These are phyloP conservation scores for Oryza officinalis DNA, from an alignment of 176 grass and related monocot species.

Conservation along the genomic window DNA sequence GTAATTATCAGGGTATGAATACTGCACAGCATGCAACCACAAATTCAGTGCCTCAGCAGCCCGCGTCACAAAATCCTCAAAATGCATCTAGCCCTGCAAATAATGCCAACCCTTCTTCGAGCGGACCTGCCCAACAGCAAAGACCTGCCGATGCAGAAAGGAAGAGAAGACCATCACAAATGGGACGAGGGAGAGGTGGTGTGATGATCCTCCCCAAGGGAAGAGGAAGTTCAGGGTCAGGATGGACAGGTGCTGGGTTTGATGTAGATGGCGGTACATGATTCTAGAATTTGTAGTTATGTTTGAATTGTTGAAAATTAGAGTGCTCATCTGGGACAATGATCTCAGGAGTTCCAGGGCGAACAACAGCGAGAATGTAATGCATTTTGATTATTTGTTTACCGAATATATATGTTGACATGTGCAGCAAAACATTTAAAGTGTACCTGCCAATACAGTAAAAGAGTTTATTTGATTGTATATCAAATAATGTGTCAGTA, in stretches of 20 bases:
- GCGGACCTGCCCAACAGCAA: slow-evolving; percentile 5
- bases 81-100: slow-evolving; percentile 15
- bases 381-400: slow-evolving; percentile 28
- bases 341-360: not conserved
- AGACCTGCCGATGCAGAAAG: slow-evolving; percentile 46
- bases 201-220: slow-evolving; percentile 70
- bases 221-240: slow-evolving; percentile 59
- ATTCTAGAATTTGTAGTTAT: slow-evolving; percentile 22
- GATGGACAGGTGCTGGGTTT: slow-evolving; percentile 94
- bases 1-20: slow-evolving; percentile 40
- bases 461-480: not conserved
- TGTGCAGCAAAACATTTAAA: not conserved
- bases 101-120: slow-evolving; percentile 26
- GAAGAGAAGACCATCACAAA: slow-evolving; percentile 61
- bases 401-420: slow-evolving; percentile 23
- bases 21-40: slow-evolving; percentile 22
- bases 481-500: not conserved
- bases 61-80: slow-evolving; percentile 26
- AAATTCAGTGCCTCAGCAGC: slow-evolving; percentile 39
- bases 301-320: not conserved
- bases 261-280: slow-evolving; percentile 56
- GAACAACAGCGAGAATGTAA: not conserved
- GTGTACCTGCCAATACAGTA: not conserved
- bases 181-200: slow-evolving; percentile 57
- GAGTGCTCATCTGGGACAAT: not conserved